These are phyloP conservation scores for Pachysandra terminalis DNA, from an alignment of 164 flowering plant genomes.

Conservation along the genomic window DNA sequence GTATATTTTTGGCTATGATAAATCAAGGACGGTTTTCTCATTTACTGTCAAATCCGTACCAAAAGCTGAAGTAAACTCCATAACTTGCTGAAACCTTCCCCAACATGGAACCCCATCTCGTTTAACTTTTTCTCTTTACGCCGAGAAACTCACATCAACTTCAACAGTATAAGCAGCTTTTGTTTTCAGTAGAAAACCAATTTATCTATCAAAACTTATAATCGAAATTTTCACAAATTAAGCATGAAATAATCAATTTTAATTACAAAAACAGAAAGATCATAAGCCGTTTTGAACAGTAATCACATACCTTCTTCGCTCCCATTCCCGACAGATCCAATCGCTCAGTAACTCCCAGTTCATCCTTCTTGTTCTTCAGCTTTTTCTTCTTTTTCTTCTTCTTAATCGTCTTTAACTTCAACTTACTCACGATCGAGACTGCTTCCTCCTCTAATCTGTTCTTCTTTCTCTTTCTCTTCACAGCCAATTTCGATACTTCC, in stretches of 20 bases:
- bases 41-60: constrained; percentile 27
- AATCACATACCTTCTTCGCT: constrained; percentile 24
- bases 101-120: constrained; percentile 16
- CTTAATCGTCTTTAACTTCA: constrained; percentile 13
- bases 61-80: constrained; percentile 31
- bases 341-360: background rate
- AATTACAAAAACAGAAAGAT: background rate
- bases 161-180: constrained; percentile 16
- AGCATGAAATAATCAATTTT: background rate
- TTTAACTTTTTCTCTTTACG: constrained; percentile 6
- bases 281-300: background rate
- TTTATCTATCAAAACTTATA: background rate
- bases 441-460: background rate
- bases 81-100: constrained; percentile 10
- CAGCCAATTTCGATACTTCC: background rate
- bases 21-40: constrained; percentile 8
- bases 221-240: background rate
- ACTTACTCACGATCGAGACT: background rate
- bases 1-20: constrained; percentile 2
- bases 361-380: background rate
- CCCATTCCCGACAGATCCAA: background rate
- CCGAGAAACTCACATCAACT: background rate
- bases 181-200: constrained; percentile 1
- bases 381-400: constrained; percentile 12
- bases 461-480: constrained; percentile 15